Conservation (phyloP, 352 stramenopile species). For the Globisporangium lucens region DNA sequence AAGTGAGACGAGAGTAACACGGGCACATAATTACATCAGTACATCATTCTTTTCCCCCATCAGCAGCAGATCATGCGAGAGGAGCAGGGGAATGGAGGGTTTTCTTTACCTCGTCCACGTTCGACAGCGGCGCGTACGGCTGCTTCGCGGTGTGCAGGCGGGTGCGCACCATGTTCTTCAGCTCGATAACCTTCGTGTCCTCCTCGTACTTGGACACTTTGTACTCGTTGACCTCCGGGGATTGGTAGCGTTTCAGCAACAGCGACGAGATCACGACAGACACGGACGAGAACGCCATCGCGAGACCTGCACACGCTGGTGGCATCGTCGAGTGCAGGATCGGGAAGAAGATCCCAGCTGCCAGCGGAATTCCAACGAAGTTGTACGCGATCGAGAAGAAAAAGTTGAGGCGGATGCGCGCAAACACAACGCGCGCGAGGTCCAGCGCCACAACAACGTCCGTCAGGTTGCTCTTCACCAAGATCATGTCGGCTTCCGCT, state of each 20-base stretch:
- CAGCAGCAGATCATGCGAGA: conserved; percentile 11
- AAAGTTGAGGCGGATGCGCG: conserved; percentile 84
- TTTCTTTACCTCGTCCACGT: conserved; percentile 45
- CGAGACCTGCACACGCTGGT: conserved; percentile 77
- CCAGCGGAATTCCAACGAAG: conserved; percentile 75
- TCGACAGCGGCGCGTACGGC: conserved; percentile 66
- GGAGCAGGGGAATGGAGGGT: conserved; percentile 4
- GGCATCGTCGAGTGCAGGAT: conserved; percentile 83
- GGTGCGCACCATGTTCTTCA: conserved; percentile 72
- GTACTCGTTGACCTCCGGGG: conserved; percentile 37
- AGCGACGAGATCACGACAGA: conserved; percentile 85
- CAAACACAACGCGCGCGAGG: conserved; percentile 77
- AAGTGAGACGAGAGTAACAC: neutral
- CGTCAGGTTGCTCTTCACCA: conserved; percentile 82
- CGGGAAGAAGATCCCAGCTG: conserved; percentile 83
- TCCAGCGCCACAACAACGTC: conserved; percentile 86
- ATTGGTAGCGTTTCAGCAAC: conserved; percentile 74
- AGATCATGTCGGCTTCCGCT: conserved; percentile 84
- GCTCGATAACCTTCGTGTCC: conserved; percentile 64
- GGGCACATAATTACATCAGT: conserved; percentile 6
- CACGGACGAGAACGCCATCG: conserved; percentile 88
- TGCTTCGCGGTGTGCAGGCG: conserved; percentile 54
- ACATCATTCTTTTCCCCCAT: neutral
- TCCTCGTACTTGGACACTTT: conserved; percentile 57
- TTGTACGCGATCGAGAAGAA: conserved; percentile 90